Evolutionary conservation across 768 basidiomycete genomes (phyloP).

Genomic region (Termitomyces sp.): DNA sequence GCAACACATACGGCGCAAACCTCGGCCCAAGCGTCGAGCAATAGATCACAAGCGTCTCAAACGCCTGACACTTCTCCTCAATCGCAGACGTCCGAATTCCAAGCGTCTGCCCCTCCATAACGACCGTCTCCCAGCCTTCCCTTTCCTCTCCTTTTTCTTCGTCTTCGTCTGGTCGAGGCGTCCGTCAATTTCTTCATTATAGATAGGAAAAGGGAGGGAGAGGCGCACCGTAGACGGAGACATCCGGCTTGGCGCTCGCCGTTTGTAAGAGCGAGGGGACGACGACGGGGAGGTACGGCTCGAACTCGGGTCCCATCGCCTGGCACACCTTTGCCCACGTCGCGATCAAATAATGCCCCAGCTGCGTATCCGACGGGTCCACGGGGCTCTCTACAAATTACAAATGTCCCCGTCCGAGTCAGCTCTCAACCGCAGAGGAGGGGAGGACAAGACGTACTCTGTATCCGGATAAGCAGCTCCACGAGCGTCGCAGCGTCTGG

Average conservation of each 20-base stretch:
- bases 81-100: conserved; percentile 79
- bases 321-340: conserved; percentile 92
- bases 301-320: conserved; percentile 81
- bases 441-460: conserved; percentile 48
- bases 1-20: conserved; percentile 73
- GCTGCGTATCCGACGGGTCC: conserved; percentile 71
- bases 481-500: conserved; percentile 72
- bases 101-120: conserved; percentile 73
- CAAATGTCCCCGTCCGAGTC: neutral
- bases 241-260: conserved; percentile 79
- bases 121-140: conserved; percentile 79
- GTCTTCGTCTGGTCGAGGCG: conserved; percentile 43
- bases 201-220: neutral
- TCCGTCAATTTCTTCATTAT: no score
- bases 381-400: conserved; percentile 63
- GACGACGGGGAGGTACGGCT: conserved; percentile 81
- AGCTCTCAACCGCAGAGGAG: neutral
- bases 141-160: conserved; percentile 54
- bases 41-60: conserved; percentile 83
- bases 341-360: conserved; percentile 73
- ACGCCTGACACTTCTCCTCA: conserved; percentile 87
- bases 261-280: conserved; percentile 77
- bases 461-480: conserved; percentile 71
- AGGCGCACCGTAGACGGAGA: conserved; percentile 64
- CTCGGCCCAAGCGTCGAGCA: conserved; percentile 63